phyloP scores from a whole-genome alignment of 2,329 filamentous ascomycete genomes.

The Claviceps fusiformis region DNA sequence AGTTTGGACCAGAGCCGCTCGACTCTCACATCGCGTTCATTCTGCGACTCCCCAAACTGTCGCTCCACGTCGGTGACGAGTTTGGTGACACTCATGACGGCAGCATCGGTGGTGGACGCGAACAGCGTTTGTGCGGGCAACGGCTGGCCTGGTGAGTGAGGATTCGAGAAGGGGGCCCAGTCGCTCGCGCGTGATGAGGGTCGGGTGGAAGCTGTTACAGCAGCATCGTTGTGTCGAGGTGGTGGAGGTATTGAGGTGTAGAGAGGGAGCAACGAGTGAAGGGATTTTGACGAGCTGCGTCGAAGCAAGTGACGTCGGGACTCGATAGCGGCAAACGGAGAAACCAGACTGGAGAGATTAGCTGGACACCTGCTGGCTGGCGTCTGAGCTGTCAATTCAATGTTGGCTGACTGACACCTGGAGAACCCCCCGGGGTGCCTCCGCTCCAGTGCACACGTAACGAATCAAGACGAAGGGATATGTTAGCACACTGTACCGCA shows the following conservation, averaged over 20 bases:
- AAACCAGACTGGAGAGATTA: background rate
- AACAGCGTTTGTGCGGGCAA: constrained; percentile 17
- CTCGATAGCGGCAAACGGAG: background rate
- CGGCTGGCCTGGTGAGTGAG: constrained; percentile 4
- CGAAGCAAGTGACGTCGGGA: constrained; percentile 5
- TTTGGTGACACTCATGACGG: constrained; percentile 28
- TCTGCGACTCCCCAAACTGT: constrained; percentile 64
- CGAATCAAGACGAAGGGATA: constrained; percentile 5
- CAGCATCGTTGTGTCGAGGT: constrained; percentile 6
- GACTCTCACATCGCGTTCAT: constrained; percentile 67
- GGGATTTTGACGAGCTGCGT: background rate
- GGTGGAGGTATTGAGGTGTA: background rate
- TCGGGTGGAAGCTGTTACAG: constrained; percentile 2
- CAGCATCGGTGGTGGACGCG: constrained; percentile 13
- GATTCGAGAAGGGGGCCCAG: background rate
- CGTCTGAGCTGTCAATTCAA: background rate
- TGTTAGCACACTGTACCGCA: background rate
- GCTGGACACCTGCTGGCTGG: background rate
- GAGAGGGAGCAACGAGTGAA: background rate
- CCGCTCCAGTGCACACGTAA: background rate
- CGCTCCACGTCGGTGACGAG: constrained; percentile 38
- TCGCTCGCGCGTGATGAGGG: constrained; percentile 7
- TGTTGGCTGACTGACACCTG: too few species aligned
- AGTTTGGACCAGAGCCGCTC: constrained; percentile 74
- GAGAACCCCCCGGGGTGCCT: background rate